phyloP scores from a whole-genome alignment of 768 basidiomycete genomes.

The Tricholoma matsutake region DNA sequence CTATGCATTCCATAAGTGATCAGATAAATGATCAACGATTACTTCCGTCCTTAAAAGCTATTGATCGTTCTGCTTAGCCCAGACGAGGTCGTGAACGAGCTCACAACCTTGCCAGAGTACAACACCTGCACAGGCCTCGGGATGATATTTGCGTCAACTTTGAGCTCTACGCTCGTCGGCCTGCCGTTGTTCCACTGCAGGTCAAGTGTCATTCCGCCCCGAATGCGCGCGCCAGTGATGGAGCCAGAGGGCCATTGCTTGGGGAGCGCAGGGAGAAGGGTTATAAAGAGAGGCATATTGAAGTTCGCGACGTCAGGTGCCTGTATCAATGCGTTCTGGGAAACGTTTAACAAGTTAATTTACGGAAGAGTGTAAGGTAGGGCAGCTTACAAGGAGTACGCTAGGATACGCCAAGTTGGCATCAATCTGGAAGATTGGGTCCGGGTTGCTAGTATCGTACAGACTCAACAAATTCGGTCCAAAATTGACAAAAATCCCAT shows the following conservation, averaged over 20 bases:
- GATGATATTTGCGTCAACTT: conserved; percentile 10
- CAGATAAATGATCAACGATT: not conserved
- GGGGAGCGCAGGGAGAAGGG: conserved; percentile 65
- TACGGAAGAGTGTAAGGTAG: conserved; percentile 13
- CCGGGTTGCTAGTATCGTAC: conserved; percentile 46
- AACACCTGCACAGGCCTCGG: conserved; percentile 16
- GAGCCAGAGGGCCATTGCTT: conserved; percentile 57
- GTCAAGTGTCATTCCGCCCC: conserved; percentile 59
- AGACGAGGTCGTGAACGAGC: conserved; percentile 9
- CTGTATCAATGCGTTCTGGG: conserved; percentile 60
- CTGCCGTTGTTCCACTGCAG: conserved; percentile 43
- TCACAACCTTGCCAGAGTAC: conserved; percentile 13
- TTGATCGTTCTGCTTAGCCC: conserved; percentile 2
- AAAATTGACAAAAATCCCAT: conserved; percentile 57
- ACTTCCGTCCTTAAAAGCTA: not conserved
- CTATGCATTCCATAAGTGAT: too few relatives aligned
- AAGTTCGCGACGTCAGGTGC: conserved; percentile 59
- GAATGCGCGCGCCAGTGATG: conserved; percentile 58
- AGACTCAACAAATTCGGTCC: conserved; percentile 64
- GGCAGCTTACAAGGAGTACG: conserved; percentile 50
- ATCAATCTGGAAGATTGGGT: conserved; percentile 73
- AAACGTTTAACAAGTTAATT: not conserved
- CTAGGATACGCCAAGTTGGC: conserved; percentile 71
- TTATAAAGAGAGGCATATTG: conserved; percentile 50
- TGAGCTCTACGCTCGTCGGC: conserved; percentile 12